phyloP scores from a whole-genome alignment of 495 filamentous ascomycete species.

The Penicilliopsis zonata region DNA sequence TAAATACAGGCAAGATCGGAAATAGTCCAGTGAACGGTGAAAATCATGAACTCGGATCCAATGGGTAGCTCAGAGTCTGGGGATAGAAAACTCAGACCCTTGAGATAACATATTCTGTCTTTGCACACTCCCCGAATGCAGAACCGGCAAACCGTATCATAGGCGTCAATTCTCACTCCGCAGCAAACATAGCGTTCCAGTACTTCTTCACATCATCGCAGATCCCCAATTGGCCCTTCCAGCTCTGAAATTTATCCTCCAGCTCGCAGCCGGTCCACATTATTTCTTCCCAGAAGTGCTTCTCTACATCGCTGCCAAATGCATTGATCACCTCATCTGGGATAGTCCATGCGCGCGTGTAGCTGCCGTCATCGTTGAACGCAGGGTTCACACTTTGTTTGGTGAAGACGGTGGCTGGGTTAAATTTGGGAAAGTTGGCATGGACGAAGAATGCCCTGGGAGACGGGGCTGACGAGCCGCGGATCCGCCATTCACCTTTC shows the following conservation, averaged over 20 bases:
- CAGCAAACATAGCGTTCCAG: constrained; percentile 15
- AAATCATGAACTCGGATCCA: too few relatives aligned
- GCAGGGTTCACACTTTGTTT: constrained; percentile 21
- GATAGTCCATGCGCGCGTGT: constrained; percentile 31
- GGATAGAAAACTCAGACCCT: too few relatives aligned
- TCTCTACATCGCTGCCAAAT: constrained; percentile 37
- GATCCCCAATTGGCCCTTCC: constrained; percentile 17
- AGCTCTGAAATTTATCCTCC: constrained; percentile 25
- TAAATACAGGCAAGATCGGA: too few relatives aligned
- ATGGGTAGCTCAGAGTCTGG: too few relatives aligned
- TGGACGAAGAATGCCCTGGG: constrained; percentile 34
- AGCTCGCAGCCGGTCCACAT: constrained; percentile 34
- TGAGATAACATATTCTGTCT: too few relatives aligned
- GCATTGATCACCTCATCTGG: constrained; percentile 21
- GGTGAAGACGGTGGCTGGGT: constrained; percentile 32
- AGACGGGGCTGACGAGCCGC: constrained; percentile 8
- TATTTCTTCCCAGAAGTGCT: constrained; percentile 35
- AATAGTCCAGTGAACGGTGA: too few relatives aligned
- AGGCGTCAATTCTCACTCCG: too few relatives aligned
- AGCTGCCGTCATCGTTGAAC: constrained; percentile 21
- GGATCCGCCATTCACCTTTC: constrained; percentile 9
- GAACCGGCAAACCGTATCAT: too few relatives aligned
- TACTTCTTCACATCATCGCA: constrained; percentile 17
- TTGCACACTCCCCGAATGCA: too few relatives aligned
- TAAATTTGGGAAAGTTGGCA: constrained; percentile 38